Conservation (phyloP, 2,329 filamentous ascomycete species). For the Pseudogymnoascus sp. region DNA sequence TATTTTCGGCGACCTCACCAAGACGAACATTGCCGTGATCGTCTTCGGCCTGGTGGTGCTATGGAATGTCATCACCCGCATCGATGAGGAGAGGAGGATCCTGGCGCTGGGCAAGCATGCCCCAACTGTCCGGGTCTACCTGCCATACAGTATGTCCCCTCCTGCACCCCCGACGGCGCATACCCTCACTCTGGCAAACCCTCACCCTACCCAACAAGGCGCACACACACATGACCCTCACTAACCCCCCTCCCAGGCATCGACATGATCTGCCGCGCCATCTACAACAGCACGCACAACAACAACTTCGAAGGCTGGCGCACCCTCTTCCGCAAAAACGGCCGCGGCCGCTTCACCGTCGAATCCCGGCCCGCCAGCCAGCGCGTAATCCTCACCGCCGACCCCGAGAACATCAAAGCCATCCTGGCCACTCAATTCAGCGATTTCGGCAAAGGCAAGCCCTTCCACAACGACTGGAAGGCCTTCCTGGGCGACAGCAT, state of each 20-base stretch:
- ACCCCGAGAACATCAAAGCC: slow-evolving; percentile 87
- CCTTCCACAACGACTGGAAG: slow-evolving; percentile 67
- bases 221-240: not conserved
- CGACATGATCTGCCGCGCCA: slow-evolving; percentile 52
- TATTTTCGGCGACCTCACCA: not conserved
- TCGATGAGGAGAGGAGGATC: slow-evolving; percentile 38
- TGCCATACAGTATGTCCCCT: slow-evolving; percentile 38
- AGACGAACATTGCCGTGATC: not conserved
- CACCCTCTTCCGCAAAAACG: slow-evolving; percentile 36
- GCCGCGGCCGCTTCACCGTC: slow-evolving; percentile 42
- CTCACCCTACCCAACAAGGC: not conserved
- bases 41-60: not conserved
- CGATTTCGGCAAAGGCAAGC: slow-evolving; percentile 73
- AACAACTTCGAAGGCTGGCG: slow-evolving; percentile 55
- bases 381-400: slow-evolving; percentile 66
- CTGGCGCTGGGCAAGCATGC: slow-evolving; percentile 38
- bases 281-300: slow-evolving; percentile 44
- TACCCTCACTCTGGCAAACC: too few relatives aligned
- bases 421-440: slow-evolving; percentile 79
- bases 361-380: slow-evolving; percentile 48
- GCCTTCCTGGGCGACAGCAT: slow-evolving; percentile 69
- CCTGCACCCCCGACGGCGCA: not conserved
- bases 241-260: slow-evolving; percentile 40
- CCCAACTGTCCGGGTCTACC: slow-evolving; percentile 27
- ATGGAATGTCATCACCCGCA: slow-evolving; percentile 24